Base-by-base conservation (phyloP, 768 basidiomycete genomes). In the Leccinum variicolor region DNA sequence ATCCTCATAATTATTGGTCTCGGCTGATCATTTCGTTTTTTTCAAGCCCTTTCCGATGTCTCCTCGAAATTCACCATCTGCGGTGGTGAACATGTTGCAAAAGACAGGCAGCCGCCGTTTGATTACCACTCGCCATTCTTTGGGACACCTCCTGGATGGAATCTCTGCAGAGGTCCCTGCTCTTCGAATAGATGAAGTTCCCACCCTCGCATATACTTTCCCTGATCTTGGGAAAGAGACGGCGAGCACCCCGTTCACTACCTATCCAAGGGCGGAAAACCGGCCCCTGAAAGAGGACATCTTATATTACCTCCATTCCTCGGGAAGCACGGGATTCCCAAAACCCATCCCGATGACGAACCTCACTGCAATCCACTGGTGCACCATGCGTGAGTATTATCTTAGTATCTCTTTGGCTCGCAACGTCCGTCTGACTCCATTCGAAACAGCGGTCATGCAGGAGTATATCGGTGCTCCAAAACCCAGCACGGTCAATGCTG, bases 291-390 rank as follows among this genome's bases (percentile, higher is more conserved):
- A 50, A 21, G 62, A 52, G 48, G 73, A 28, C 56, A 66, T 49
- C 65, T 49, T 70, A 43, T 34, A 75, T 8, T 81, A 77, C 51
- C 63, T 79, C 0, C 79, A 82, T 57, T 82, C 81, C 0, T 82
- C 81, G 3, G 80, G 80, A 15, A 80, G 79, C 51, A 79, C 80
- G 0, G 78, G 79, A 3, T 71, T 77, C 48, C 79, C 80, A 0
- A 81, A 78, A 55, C 62, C 76, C 8, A 75, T 82, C 47, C 64
- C 71, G 2, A 69, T 76, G 31, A 74, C 70, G 0, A 68, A 74
- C 45, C 57, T 63, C 13, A 67, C 62, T 11, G 47, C 71, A 8
- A 31, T 69, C 3, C 69, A 77, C 33, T 77, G 75, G 71, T 71
- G 69, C 14, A 56, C 60, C n/a, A 65, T 70, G 28, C 67, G 78